phyloP scores from a whole-genome alignment of 257 asterid genomes.

The Dorcoceras hygrometricum region DNA sequence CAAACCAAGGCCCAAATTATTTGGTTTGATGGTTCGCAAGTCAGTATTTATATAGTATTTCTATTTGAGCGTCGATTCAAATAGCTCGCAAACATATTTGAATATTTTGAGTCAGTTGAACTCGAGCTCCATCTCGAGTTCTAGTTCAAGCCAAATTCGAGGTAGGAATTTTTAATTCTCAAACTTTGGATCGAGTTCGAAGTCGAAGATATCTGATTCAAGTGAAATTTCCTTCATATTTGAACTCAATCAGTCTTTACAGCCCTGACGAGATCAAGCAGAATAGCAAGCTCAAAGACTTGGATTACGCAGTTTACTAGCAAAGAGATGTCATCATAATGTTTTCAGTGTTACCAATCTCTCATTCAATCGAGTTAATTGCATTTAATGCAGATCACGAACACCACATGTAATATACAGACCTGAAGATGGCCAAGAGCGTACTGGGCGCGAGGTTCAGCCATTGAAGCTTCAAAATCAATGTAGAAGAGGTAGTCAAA shows the following conservation, averaged over 20 bases:
- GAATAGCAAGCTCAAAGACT: not conserved
- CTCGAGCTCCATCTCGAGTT: too few relatives aligned
- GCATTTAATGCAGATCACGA: not conserved
- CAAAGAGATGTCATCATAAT: not conserved
- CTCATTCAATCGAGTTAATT: not conserved
- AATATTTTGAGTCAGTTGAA: too few relatives aligned
- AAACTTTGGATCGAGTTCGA: too few relatives aligned
- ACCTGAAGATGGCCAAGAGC: slow-evolving; percentile 76
- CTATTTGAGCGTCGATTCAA: too few relatives aligned
- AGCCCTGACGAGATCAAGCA: not conserved
- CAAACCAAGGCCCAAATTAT: too few relatives aligned
- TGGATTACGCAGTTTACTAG: not conserved
- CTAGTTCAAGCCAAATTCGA: too few relatives aligned
- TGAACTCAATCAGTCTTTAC: not conserved
- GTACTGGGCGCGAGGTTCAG: slow-evolving; percentile 77
- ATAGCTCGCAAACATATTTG: too few relatives aligned
- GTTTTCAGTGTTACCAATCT: not conserved
- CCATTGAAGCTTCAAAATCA: slow-evolving; percentile 97
- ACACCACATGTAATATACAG: not conserved
- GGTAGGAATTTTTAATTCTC: too few relatives aligned
- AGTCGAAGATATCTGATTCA: not conserved
- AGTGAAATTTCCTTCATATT: too few relatives aligned
- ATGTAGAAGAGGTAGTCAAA: slow-evolving; percentile 91
- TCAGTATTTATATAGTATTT: too few relatives aligned
- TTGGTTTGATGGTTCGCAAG: too few relatives aligned